Conservation (phyloP, 768 basidiomycete genomes). For the Jaapia argillacea region DNA sequence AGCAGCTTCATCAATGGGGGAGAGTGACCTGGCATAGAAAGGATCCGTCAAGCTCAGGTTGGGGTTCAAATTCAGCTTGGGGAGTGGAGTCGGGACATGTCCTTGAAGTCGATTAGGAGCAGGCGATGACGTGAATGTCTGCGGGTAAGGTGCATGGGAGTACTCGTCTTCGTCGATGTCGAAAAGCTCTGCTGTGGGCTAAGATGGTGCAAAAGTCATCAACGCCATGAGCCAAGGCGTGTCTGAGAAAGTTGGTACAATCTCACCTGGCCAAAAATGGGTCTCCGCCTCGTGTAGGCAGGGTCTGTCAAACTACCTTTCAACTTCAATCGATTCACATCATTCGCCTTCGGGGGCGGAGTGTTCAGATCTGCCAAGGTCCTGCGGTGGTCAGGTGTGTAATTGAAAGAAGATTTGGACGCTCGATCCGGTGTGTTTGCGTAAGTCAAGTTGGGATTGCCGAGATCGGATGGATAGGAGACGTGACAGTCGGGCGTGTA, state of each 20-base stretch:
- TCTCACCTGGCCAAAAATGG: constrained; percentile 29
- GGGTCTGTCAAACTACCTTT: constrained; percentile 72
- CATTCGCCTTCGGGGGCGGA: constrained; percentile 57
- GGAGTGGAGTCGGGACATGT: constrained; percentile 20
- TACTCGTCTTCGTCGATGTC: constrained; percentile 69
- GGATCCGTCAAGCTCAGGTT: constrained; percentile 32
- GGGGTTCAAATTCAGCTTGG: not conserved
- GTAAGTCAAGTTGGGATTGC: too few species aligned
- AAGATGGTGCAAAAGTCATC: constrained; percentile 12
- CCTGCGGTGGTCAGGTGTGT: constrained; percentile 22
- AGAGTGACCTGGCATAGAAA: constrained; percentile 23
- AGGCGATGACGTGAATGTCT: constrained; percentile 23
- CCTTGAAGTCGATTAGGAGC: constrained; percentile 16
- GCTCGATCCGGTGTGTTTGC: too few species aligned
- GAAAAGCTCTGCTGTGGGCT: constrained; percentile 40
- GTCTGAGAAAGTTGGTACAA: constrained; percentile 2
- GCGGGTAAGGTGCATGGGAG: constrained; percentile 37
- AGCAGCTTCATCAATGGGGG: constrained; percentile 4
- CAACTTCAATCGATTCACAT: constrained; percentile 43
- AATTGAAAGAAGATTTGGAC: too few species aligned
- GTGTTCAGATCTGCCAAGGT: constrained; percentile 38
- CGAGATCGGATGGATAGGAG: too few species aligned
- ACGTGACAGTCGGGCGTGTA: too few species aligned
- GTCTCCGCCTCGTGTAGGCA: constrained; percentile 35
- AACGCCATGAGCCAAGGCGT: constrained; percentile 9